phyloP scores from a whole-genome alignment of 1,284 basidiomycete genomes.

The Coniferiporia sulphurascens region DNA sequence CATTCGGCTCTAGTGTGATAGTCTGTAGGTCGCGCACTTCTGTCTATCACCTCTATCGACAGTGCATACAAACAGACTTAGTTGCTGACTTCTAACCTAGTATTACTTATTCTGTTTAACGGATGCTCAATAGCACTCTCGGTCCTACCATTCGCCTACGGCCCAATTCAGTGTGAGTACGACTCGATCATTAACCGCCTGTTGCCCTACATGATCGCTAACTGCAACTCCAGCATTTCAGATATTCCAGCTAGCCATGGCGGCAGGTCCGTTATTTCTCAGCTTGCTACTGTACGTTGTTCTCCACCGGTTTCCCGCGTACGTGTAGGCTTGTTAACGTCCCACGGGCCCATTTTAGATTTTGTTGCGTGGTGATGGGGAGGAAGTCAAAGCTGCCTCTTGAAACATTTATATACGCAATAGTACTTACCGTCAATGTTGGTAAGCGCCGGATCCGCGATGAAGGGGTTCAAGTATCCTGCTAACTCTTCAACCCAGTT shows the following conservation, averaged over 20 bases:
- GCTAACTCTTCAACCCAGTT: background rate
- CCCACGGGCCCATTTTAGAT: background rate
- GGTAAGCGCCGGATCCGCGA: background rate
- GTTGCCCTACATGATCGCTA: background rate
- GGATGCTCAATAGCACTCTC: constrained; percentile 11
- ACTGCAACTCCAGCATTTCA: constrained; percentile 9
- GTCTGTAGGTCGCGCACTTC: background rate
- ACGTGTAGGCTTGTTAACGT: background rate
- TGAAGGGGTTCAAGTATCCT: background rate
- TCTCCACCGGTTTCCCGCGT: background rate
- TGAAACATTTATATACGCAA: background rate
- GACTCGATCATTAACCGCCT: background rate
- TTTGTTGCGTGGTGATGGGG: constrained; percentile 8
- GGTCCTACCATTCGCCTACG: constrained; percentile 5
- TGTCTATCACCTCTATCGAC: background rate
- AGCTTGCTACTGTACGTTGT: constrained; percentile 11
- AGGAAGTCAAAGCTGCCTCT: background rate
- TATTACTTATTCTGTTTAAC: constrained; percentile 12
- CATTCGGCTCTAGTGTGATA: constrained; percentile 3
- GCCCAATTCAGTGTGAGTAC: constrained; percentile 2
- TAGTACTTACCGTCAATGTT: constrained; percentile 4
- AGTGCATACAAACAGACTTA: background rate
- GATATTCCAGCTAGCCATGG: constrained; percentile 8
- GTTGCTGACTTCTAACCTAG: background rate
- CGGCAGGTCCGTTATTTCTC: constrained; percentile 5